A percentile compares a stretch with the other conserved stretches of the same genome.
These are phyloP conservation scores for Stagonosporopsis rhizophila DNA, from an alignment of 2,329 filamentous ascomycete genomes.

Conservation along the genomic window DNA sequence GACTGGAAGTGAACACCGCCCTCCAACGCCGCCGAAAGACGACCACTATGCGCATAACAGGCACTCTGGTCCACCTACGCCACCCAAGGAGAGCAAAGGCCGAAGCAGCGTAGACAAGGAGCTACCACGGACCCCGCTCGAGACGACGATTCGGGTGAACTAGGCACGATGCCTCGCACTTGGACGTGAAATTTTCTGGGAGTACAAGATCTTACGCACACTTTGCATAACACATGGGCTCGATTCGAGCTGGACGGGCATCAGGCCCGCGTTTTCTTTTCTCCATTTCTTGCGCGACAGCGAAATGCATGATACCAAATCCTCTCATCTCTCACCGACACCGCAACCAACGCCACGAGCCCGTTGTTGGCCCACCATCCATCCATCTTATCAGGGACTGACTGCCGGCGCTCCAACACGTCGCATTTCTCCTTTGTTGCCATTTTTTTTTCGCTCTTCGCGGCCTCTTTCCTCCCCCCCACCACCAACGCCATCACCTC, in stretches of 20 bases:
- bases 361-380: too few relatives aligned
- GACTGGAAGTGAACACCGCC: slow-evolving; percentile 40
- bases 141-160: slow-evolving; percentile 43
- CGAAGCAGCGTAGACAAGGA: slow-evolving; percentile 44
- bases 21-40: slow-evolving; percentile 44
- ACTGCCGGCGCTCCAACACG: neutral
- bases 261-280: slow-evolving; percentile 1
- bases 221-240: slow-evolving; percentile 10
- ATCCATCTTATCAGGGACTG: neutral
- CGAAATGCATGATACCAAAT: slow-evolving; percentile 22
- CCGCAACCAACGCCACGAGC: neutral
- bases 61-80: slow-evolving; percentile 46
- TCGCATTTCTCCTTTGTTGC: neutral
- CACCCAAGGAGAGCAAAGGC: slow-evolving; percentile 48
- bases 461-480: neutral
- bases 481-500: neutral
- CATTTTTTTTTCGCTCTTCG: too few relatives aligned
- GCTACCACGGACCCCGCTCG: slow-evolving; percentile 44
- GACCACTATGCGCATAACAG: slow-evolving; percentile 23
- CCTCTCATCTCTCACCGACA: neutral
- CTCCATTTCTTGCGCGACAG: slow-evolving; percentile 18
- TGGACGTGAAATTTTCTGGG: slow-evolving; percentile 9
- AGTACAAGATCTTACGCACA: slow-evolving; percentile 12
- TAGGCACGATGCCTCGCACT: slow-evolving; percentile 15
- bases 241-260: slow-evolving; percentile 4